These are phyloP conservation scores for Spiromastix sp. DNA, from an alignment of 2,329 filamentous ascomycete genomes.

Conservation along the genomic window DNA sequence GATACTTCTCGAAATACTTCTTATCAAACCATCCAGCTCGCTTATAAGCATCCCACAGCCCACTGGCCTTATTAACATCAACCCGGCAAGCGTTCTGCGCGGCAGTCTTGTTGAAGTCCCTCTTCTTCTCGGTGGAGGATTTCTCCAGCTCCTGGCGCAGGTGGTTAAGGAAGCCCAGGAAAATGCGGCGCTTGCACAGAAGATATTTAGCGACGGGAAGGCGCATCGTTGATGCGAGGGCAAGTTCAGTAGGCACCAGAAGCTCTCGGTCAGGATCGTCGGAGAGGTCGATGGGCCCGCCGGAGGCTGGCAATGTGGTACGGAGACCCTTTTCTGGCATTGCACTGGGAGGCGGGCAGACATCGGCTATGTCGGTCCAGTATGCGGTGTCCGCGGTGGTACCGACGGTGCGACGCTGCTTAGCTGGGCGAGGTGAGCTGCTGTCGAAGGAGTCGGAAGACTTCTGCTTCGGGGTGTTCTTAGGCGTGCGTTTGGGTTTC, in stretches of 20 bases:
- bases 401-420: constrained; percentile 33
- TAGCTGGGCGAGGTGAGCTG: constrained; percentile 27
- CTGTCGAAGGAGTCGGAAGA: constrained; percentile 28
- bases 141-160: no score
- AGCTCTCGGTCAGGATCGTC: constrained; percentile 58
- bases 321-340: constrained; percentile 64
- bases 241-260: constrained; percentile 68
- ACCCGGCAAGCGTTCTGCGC: constrained; percentile 96
- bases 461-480: constrained; percentile 31
- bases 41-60: constrained; percentile 82
- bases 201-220: constrained; percentile 83
- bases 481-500: constrained; percentile 30
- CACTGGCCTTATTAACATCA: constrained; percentile 94
- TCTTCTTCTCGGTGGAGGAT: no score
- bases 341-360: constrained; percentile 57
- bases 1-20: constrained; percentile 38
- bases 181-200: constrained; percentile 87
- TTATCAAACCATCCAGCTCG: constrained; percentile 71
- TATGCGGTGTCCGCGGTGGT: constrained; percentile 74
- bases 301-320: constrained; percentile 86
- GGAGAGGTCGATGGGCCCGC: constrained; percentile 63
- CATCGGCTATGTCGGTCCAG: constrained; percentile 61
- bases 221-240: constrained; percentile 65
- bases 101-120: constrained; percentile 90
- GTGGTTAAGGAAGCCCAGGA: constrained; percentile 61